phyloP scores from a whole-genome alignment of 495 filamentous ascomycete genomes.

The Trichodelitschia bisporula region DNA sequence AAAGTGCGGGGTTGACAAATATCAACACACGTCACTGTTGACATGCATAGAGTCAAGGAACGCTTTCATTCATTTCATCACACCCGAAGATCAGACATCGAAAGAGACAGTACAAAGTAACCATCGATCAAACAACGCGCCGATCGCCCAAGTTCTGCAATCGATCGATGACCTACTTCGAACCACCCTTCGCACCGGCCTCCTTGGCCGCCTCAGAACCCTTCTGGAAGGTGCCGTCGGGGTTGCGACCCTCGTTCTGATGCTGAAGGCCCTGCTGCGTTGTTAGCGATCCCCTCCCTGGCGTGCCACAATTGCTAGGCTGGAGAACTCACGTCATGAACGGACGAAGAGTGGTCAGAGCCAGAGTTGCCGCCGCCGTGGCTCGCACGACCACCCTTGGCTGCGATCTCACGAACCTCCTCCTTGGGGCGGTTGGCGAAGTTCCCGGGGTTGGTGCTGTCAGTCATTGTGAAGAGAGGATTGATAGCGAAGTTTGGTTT shows the following conservation, averaged over 20 bases:
- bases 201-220: constrained; percentile 10
- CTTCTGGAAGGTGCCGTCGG: constrained; percentile 11
- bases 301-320: too few relatives aligned
- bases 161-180: neutral
- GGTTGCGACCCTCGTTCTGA: constrained; percentile 5
- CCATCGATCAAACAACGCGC: too few relatives aligned
- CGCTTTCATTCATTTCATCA: too few relatives aligned
- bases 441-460: constrained; percentile 16
- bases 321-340: constrained; percentile 3
- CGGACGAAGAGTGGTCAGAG: too few relatives aligned
- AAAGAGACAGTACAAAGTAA: too few relatives aligned
- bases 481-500: too few relatives aligned
- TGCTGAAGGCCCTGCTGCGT: neutral
- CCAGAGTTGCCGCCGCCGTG: constrained; percentile 1
- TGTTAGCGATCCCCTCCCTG: neutral
- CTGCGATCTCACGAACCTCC: constrained; percentile 14
- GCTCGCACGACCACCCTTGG: constrained; percentile 9
- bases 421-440: constrained; percentile 17
- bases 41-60: too few relatives aligned
- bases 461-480: too few relatives aligned
- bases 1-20: too few relatives aligned
- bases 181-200: constrained; percentile 10
- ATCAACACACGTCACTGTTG: too few relatives aligned
- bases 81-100: too few relatives aligned
- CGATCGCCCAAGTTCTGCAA: too few relatives aligned